A percentile compares a stretch with the other conserved stretches of the same genome.
phyloP scores from a whole-genome alignment of 306 rosid genomes.

The Citrullus mucosospermus region DNA sequence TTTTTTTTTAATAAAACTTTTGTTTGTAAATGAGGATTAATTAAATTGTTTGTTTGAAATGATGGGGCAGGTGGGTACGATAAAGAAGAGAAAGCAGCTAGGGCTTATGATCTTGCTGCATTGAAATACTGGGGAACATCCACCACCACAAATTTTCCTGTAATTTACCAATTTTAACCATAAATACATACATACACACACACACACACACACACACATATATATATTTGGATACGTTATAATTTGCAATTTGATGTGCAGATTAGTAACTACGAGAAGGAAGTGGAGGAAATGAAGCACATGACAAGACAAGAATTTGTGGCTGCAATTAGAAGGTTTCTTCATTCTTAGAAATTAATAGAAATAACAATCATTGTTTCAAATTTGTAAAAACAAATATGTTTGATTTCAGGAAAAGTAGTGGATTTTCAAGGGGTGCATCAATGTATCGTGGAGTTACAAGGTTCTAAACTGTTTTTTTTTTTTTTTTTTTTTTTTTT shows the following conservation, averaged over 20 bases:
- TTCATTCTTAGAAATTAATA: neutral
- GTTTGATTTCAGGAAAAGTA: conserved; percentile 66
- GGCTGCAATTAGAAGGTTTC: conserved; percentile 83
- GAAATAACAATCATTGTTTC: too few species aligned
- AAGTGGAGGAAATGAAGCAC: conserved; percentile 92
- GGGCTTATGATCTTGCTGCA: conserved; percentile 97
- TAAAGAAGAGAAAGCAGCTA: conserved; percentile 98
- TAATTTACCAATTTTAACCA: neutral
- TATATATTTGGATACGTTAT: too few species aligned
- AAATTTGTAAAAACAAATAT: too few species aligned
- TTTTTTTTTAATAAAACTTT: too few species aligned
- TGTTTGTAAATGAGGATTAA: neutral
- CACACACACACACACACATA: too few species aligned
- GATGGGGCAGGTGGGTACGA: conserved; percentile 75
- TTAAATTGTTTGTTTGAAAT: neutral
- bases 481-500: too few species aligned
- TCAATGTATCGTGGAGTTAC: conserved; percentile 99
- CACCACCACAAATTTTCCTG: conserved; percentile 94
- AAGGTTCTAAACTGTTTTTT: conserved; percentile 28
- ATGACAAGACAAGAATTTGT: conserved; percentile 99
- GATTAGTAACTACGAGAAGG: conserved; percentile 91
- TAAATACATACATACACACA: too few species aligned
- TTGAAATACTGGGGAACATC: conserved; percentile 97
- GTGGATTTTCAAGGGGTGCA: conserved; percentile 98
- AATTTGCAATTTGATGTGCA: conserved; percentile 5